Evolutionary conservation across 305 asterid species (phyloP).

Genomic region (Fraxinus greggii): DNA sequence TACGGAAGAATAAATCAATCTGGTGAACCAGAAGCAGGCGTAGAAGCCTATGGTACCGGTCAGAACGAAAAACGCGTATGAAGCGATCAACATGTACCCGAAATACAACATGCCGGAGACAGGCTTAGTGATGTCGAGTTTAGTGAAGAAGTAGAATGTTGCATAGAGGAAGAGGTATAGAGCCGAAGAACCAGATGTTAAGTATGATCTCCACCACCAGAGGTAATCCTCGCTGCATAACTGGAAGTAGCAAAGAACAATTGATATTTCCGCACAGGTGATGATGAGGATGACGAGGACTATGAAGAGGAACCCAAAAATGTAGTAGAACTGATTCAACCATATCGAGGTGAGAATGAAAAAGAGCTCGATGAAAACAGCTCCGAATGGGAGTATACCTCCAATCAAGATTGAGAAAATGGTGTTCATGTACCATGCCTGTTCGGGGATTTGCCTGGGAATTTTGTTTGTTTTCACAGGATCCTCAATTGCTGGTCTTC

Average conservation of each 20-base stretch:
- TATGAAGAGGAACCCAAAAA: constrained; percentile 66
- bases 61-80: constrained; percentile 58
- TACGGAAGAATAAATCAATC: constrained; percentile 71
- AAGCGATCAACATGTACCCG: constrained; percentile 70
- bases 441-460: constrained; percentile 69
- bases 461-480: constrained; percentile 71
- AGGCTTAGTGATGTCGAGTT: constrained; percentile 67
- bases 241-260: constrained; percentile 75
- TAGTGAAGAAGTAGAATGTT: constrained; percentile 68
- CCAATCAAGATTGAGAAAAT: constrained; percentile 65
- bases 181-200: constrained; percentile 72
- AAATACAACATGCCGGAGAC: constrained; percentile 65
- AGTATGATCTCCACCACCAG: constrained; percentile 83
- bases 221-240: constrained; percentile 65
- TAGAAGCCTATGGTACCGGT: constrained; percentile 74
- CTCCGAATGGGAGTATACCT: constrained; percentile 72
- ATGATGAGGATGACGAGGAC: constrained; percentile 58
- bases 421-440: constrained; percentile 74
- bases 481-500: constrained; percentile 56
- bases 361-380: constrained; percentile 69
- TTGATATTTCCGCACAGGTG: constrained; percentile 66
- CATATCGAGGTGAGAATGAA: constrained; percentile 69
- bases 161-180: constrained; percentile 71
- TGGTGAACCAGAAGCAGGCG: constrained; percentile 68
- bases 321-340: constrained; percentile 76